Base-by-base conservation (phyloP, 2,329 filamentous ascomycete genomes). In the Didymella sp. region DNA sequence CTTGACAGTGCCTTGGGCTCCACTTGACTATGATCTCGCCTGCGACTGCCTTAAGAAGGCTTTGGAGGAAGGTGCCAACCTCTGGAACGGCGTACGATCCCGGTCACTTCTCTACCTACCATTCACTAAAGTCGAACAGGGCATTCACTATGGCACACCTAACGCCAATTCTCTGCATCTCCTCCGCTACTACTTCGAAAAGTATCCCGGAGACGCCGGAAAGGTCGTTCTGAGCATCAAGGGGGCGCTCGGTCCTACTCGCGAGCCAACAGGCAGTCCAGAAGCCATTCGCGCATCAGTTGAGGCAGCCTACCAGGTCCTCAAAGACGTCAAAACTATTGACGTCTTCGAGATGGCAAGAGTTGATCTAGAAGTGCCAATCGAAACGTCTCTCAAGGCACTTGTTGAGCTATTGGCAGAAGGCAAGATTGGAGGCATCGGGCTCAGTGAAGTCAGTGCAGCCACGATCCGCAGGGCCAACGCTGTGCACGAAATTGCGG, bases 401-500 rank as follows among this genome's bases (percentile, higher is more conserved):
- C 77, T 80, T 22, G 70, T 64, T 6, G 72, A 75, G 30, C 69
- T 74, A 35, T 71, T 77, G 42, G 73, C 76, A 51, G 72, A 67
- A 31, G 75, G 75, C 41, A 76, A 81, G 67, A 53, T 82, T 7
- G 80, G 80, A 9, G 80, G 80, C 1, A 78, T 82, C 51, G 71
- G 73, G 25, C 60, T 82, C 60, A 77, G 73, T 17, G 80, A 82
- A 60, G 79, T 78, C 53, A 72, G 70, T n/a, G 78, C 78, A n/a
- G 65, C 77, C 28, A 77, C 77, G 0, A 81, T 82, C 51, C 70
- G 79, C 40, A 77, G 78, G 54, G 82, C 80, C 30, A 76, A 80
- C 46, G 80, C 80, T 46, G 78, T 85, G 37, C 80, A 82, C 60
- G 83, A 82, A 15, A 82, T 88, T 45, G 78, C 79, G 1, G 81